A percentile compares a stretch with the other conserved stretches of the same genome.
Evolutionary conservation across 768 basidiomycete genomes (phyloP).

Genomic region (Russula sp.): DNA sequence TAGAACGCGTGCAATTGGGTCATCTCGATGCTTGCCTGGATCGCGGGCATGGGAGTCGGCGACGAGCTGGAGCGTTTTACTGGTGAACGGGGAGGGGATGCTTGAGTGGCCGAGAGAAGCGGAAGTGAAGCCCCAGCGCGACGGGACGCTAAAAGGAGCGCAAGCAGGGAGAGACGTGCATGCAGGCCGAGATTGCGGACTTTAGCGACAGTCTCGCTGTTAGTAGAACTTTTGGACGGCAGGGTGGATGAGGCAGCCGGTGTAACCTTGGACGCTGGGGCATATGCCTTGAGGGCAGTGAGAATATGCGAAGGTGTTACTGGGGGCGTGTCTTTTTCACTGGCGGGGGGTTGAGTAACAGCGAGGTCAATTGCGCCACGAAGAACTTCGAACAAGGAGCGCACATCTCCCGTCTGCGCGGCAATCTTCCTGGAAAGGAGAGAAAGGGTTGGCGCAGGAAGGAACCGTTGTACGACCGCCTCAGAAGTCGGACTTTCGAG

Average conservation of each 20-base stretch:
- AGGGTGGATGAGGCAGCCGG: conserved; percentile 35
- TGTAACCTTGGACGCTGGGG: conserved; percentile 30
- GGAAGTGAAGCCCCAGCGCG: conserved; percentile 54
- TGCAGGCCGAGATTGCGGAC: conserved; percentile 68
- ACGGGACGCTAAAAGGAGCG: conserved; percentile 56
- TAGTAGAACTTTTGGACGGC: conserved; percentile 26
- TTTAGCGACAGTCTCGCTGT: conserved; percentile 61
- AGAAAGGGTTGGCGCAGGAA: conserved; percentile 58
- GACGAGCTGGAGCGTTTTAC: conserved; percentile 47
- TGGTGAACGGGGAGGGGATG: conserved; percentile 36
- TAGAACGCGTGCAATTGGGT: conserved; percentile 64
- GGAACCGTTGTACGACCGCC: conserved; percentile 41
- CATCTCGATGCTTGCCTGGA: conserved; percentile 45
- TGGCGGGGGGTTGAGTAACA: conserved; percentile 26
- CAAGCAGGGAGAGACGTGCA: conserved; percentile 61
- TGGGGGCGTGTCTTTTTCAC: conserved; percentile 30
- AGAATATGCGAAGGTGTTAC: conserved; percentile 68
- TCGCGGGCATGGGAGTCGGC: conserved; percentile 27
- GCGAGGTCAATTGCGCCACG: conserved; percentile 71
- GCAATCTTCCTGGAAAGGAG: conserved; percentile 78
- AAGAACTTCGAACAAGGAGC: conserved; percentile 73
- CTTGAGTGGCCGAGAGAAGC: conserved; percentile 28
- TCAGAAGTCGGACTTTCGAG: conserved; percentile 23
- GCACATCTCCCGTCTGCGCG: conserved; percentile 75
- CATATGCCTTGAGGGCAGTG: conserved; percentile 66